Evolutionary conservation across 2,329 filamentous ascomycete genomes (phyloP).

Genomic region (Penicillium sp.): DNA sequence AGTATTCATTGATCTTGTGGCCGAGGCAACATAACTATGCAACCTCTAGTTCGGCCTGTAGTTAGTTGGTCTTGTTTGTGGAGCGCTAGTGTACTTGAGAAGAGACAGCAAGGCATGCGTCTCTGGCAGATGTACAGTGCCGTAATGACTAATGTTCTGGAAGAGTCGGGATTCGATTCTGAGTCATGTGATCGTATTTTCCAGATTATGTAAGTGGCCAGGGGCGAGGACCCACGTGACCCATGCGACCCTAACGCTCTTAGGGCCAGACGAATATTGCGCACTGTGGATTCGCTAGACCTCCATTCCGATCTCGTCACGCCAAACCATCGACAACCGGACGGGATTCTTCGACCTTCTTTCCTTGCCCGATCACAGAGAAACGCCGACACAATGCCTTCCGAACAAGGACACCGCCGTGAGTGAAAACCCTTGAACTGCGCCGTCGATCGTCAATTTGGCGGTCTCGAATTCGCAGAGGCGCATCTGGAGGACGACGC

Average conservation of each 20-base stretch:
- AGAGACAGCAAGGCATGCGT: too few species aligned
- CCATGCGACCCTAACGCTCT: background rate
- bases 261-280: background rate
- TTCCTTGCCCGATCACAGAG: conserved; percentile 45
- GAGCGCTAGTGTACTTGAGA: too few species aligned
- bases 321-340: conserved; percentile 43
- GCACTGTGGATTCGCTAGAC: conserved; percentile 35
- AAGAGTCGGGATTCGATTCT: too few species aligned
- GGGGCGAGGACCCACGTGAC: background rate
- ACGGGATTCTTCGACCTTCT: conserved; percentile 45
- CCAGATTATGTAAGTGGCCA: background rate
- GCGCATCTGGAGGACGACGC: conserved; percentile 7
- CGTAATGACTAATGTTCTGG: too few species aligned
- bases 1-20: too few species aligned
- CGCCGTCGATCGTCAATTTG: conserved; percentile 17
- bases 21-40: too few species aligned
- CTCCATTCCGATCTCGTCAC: conserved; percentile 1
- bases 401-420: conserved; percentile 86
- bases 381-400: conserved; percentile 74
- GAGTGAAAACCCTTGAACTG: conserved; percentile 51
- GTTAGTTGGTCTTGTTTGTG: too few species aligned
- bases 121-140: too few species aligned
- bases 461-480: conserved; percentile 13
- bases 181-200: background rate
- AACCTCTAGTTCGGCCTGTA: too few species aligned